phyloP scores from a whole-genome alignment of 2,329 filamentous ascomycete species.

The Biscogniauxia marginata region DNA sequence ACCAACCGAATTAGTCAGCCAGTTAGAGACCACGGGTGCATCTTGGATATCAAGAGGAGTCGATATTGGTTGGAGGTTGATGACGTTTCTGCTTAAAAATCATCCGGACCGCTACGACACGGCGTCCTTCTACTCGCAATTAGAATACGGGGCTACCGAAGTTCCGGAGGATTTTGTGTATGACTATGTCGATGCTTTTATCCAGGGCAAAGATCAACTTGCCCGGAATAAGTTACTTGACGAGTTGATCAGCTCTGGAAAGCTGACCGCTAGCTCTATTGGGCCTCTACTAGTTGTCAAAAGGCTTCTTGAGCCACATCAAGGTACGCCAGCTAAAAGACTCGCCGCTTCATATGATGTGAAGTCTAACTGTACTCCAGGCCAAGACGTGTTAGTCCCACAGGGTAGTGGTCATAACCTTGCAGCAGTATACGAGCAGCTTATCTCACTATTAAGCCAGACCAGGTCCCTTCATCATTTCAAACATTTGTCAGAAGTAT shows the following conservation, averaged over 20 bases:
- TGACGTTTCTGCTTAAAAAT: slow-evolving; percentile 28
- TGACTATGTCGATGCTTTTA: slow-evolving; percentile 28
- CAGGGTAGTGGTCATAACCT: slow-evolving; percentile 21
- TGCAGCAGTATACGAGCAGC: slow-evolving; percentile 23
- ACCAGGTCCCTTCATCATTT: slow-evolving; percentile 28
- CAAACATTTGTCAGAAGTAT: slow-evolving; percentile 24
- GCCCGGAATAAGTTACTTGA: slow-evolving; percentile 20
- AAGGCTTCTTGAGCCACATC: slow-evolving; percentile 23
- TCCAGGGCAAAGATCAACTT: slow-evolving; percentile 17
- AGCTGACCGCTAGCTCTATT: slow-evolving; percentile 20
- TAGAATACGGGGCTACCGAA: slow-evolving; percentile 18
- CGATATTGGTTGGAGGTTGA: slow-evolving; percentile 30
- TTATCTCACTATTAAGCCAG: slow-evolving; percentile 23
- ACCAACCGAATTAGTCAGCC: slow-evolving; percentile 16
- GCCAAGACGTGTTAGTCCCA: slow-evolving; percentile 2
- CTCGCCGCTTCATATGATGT: not conserved
- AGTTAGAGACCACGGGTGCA: slow-evolving; percentile 22
- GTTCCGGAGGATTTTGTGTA: slow-evolving; percentile 24
- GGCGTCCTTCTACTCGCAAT: slow-evolving; percentile 14
- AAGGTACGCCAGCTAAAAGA: slow-evolving; percentile 17
- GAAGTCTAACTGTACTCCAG: slow-evolving; percentile 19
- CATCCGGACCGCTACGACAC: slow-evolving; percentile 18
- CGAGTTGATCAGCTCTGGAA: slow-evolving; percentile 18
- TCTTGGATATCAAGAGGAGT: slow-evolving; percentile 16
- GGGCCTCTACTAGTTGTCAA: slow-evolving; percentile 24